Evolutionary conservation across 371 early-diverging fungal species (phyloP).

Genomic region (Amoeboaphelidium occidentale): DNA sequence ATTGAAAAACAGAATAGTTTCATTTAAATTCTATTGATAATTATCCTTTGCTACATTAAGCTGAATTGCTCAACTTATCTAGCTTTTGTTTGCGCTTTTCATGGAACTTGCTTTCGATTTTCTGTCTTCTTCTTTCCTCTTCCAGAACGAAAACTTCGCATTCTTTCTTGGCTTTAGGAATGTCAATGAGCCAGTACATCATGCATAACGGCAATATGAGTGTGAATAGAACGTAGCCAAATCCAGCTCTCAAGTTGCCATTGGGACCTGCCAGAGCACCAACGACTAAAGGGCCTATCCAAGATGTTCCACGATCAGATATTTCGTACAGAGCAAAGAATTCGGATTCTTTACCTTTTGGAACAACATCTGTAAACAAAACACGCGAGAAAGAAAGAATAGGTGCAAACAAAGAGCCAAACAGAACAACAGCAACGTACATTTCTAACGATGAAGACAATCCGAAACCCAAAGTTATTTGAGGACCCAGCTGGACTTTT

Average conservation of each 20-base stretch:
- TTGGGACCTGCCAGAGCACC: conserved; percentile 19
- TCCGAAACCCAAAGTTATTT: conserved; percentile 10
- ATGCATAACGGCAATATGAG: no score
- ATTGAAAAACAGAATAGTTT: no score
- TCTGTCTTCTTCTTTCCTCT: no score
- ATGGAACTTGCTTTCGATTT: no score
- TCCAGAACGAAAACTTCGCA: no score
- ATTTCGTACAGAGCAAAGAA: conserved; percentile 17
- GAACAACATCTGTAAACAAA: conserved; percentile 23
- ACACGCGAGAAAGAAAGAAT: conserved; percentile 22
- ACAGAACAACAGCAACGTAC: conserved; percentile 16
- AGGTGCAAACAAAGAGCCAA: conserved; percentile 27
- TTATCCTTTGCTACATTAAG: no score
- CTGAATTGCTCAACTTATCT: no score
- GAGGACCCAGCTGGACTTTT: background rate
- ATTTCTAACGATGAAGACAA: conserved; percentile 17
- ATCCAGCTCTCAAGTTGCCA: background rate
- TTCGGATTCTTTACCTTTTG: background rate
- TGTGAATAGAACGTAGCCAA: background rate
- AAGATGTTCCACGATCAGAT: conserved; percentile 32
- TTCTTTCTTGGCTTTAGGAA: no score
- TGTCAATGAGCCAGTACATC: no score
- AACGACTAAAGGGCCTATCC: conserved; percentile 32
- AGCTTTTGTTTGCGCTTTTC: no score
- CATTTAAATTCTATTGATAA: no score